phyloP scores from a whole-genome alignment of 31 red algal genomes.

The Asparagopsis taxiformis region DNA sequence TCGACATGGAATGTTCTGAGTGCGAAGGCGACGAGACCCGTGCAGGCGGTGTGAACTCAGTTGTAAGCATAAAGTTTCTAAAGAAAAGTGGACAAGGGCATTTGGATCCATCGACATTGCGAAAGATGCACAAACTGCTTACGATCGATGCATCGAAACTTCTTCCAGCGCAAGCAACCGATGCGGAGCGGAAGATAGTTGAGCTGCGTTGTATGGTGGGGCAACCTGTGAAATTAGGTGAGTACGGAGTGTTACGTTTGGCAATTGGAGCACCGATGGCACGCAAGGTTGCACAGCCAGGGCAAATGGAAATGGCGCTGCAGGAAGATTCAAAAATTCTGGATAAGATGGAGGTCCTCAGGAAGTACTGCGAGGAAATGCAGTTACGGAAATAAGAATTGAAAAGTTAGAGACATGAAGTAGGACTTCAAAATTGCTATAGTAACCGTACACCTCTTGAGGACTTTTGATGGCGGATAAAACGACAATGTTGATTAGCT shows the following conservation, averaged over 20 bases:
- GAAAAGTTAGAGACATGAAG: not conserved
- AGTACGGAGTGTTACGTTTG: constrained; percentile 56
- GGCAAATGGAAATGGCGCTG: constrained; percentile 36
- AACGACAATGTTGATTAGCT: too few species aligned
- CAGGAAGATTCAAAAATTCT: constrained; percentile 52
- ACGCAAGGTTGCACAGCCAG: constrained; percentile 44
- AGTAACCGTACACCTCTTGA: too few species aligned
- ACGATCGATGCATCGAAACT: constrained; percentile 55
- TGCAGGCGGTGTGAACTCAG: constrained; percentile 57
- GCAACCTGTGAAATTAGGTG: constrained; percentile 79
- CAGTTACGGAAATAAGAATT: not conserved
- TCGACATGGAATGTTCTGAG: constrained; percentile 56
- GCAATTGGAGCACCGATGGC: constrained; percentile 77
- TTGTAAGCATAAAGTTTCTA: constrained; percentile 64
- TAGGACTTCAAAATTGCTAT: too few species aligned
- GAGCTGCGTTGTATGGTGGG: constrained; percentile 64
- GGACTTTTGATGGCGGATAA: too few species aligned
- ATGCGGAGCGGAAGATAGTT: constrained; percentile 38
- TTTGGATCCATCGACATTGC: constrained; percentile 38
- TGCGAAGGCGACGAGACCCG: constrained; percentile 38
- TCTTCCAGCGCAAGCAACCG: constrained; percentile 25
- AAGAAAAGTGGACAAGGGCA: constrained; percentile 35
- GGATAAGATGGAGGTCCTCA: constrained; percentile 64
- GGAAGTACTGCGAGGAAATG: constrained; percentile 58
- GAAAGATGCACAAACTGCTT: constrained; percentile 47